Base-by-base conservation (phyloP, 2,329 filamentous ascomycete genomes). In the Diaporthe citriasiana region DNA sequence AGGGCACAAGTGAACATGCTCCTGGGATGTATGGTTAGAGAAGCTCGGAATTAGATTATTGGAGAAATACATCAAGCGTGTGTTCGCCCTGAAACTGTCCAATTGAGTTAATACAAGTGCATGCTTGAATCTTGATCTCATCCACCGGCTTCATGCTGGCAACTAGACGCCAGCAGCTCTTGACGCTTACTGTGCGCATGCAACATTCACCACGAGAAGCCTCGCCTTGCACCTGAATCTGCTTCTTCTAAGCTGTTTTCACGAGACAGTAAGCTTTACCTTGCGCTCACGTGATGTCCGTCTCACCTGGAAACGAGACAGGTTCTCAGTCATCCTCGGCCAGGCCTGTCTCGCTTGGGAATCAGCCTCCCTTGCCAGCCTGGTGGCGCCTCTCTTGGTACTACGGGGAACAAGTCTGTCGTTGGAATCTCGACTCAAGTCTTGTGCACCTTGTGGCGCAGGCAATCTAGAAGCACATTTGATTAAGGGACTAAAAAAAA, bases 351-450 rank as follows among this genome's bases (percentile, higher is more conserved):
- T 50, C 45, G 19, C 42, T 22, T 50, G 30, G 47, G 38, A 51
- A 53, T 68, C 45, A 25, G n/a, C 63, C 45, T 68, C 63, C 63
- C 63, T 68, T 53, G 63, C 45, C 63, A 68, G 53, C 47, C 47
- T 30, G 17, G 15, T 63, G 57, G 15, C 38, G 57, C 30, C 38
- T 63, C 33, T 53, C 30, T 40, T 30, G 63, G 63, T 35, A 27
- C 30, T 9, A 25, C 45, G 15, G 63, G 63, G n/a, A 35, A 38
- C 57, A 30, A 30, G 27, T 60, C 38, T 45, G 40, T 22, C 25
- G 25, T 17, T 63, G 25, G 57, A 30, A 22, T 30, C 38, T n/a
- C 40, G 63, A 66, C 38, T 12, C 22, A 27, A 22, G 63, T 38
- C 30, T n/a, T 19, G 45, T 51, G 33, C 22, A 15, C 30, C 27